Evolutionary conservation across 805 yeast genomes (phyloP).

Genomic region (Lipomyces orientalis): DNA sequence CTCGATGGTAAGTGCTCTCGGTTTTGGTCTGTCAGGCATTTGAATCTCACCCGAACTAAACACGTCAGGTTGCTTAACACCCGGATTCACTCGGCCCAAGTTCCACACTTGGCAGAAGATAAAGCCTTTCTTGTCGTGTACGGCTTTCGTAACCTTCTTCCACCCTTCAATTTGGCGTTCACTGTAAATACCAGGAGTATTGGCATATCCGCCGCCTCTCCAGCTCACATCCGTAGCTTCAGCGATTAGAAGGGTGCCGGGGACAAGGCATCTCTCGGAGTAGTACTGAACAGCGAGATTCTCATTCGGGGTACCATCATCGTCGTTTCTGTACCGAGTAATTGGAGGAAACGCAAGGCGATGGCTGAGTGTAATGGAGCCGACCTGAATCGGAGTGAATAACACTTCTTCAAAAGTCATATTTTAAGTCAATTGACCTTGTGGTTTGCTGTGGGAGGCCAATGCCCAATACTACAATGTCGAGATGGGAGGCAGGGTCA

Average conservation of each 20-base stretch:
- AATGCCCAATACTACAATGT: no score
- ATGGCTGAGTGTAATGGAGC: slow-evolving; percentile 43
- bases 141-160: slow-evolving; percentile 55
- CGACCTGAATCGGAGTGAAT: slow-evolving; percentile 43
- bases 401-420: slow-evolving; percentile 16
- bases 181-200: slow-evolving; percentile 58
- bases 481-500: no score
- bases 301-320: slow-evolving; percentile 40
- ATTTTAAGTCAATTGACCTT: background rate
- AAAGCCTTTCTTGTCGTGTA: slow-evolving; percentile 53
- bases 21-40: slow-evolving; percentile 26
- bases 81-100: slow-evolving; percentile 51
- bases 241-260: slow-evolving; percentile 64
- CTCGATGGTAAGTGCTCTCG: slow-evolving; percentile 43
- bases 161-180: slow-evolving; percentile 88
- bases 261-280: slow-evolving; percentile 57
- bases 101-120: slow-evolving; percentile 54
- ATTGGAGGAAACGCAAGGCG: slow-evolving; percentile 58
- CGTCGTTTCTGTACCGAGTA: slow-evolving; percentile 52
- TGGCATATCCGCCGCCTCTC: slow-evolving; percentile 51
- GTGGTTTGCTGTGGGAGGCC: no score
- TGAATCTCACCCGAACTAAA: slow-evolving; percentile 25
- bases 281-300: slow-evolving; percentile 61
- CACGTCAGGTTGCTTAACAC: slow-evolving; percentile 42
- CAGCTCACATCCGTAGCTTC: slow-evolving; percentile 63